phyloP scores from a whole-genome alignment of 129 eudicot genomes.

The Lonicera japonica region DNA sequence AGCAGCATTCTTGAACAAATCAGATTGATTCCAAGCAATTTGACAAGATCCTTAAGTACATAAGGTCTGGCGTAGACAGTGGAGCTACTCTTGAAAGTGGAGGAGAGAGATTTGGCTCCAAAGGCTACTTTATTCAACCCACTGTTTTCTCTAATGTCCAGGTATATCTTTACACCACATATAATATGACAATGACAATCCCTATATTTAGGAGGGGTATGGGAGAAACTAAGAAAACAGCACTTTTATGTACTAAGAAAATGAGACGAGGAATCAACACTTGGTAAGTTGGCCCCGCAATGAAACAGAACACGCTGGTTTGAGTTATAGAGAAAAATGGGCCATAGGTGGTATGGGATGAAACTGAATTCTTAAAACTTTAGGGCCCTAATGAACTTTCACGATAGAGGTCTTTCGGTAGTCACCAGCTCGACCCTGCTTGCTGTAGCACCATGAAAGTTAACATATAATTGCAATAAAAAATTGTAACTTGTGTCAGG shows the following conservation, averaged over 20 bases:
- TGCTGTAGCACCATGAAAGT: no score
- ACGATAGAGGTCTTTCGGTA: neutral
- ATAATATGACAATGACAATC: neutral
- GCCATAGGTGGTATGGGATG: no score
- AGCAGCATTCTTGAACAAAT: neutral
- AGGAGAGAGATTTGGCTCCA: conserved; percentile 42
- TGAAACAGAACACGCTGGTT: no score
- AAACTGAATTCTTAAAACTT: no score
- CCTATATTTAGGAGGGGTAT: no score
- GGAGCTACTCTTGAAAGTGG: conserved; percentile 63
- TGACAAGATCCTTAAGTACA: conserved; percentile 41
- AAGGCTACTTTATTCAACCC: conserved; percentile 53
- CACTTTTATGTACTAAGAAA: no score
- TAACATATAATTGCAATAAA: neutral
- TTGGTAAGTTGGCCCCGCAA: no score
- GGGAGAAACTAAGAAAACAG: no score
- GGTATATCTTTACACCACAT: conserved; percentile 16
- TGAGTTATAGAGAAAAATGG: no score
- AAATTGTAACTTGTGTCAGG: conserved; percentile 17
- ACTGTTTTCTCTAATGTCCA: conserved; percentile 60
- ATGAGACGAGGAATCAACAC: no score
- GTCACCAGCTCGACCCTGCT: neutral
- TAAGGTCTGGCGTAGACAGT: conserved; percentile 38
- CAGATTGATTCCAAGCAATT: conserved; percentile 46
- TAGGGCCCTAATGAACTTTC: no score